Conservation (phyloP, 2,329 filamentous ascomycete genomes). For the Ascochyta pisi region DNA sequence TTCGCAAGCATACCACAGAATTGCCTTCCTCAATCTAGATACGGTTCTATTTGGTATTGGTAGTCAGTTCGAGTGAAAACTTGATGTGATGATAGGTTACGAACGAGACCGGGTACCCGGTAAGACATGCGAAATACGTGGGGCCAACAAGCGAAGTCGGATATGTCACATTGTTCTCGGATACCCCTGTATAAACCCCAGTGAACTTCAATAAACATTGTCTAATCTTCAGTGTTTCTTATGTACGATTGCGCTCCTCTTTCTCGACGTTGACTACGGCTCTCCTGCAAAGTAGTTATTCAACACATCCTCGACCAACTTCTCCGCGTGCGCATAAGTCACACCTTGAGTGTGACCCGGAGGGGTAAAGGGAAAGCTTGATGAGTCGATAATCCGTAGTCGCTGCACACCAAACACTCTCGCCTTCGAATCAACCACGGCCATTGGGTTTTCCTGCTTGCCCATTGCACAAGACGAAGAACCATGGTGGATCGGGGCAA, state of each 20-base stretch:
- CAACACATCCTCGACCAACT: constrained; percentile 30
- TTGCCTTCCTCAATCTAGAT: neutral
- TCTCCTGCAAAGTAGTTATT: neutral
- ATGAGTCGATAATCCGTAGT: constrained; percentile 45
- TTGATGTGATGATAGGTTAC: neutral
- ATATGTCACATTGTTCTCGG: no score
- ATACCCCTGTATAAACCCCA: no score
- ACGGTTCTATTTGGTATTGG: neutral
- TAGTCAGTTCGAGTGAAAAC: neutral
- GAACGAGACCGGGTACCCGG: no score
- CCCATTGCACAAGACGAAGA: constrained; percentile 31
- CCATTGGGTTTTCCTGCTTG: constrained; percentile 29
- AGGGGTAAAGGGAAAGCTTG: constrained; percentile 40
- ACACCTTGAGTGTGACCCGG: constrained; percentile 46
- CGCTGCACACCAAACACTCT: constrained; percentile 41
- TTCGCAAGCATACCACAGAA: neutral
- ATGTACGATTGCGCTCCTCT: no score
- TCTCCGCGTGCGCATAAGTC: constrained; percentile 41
- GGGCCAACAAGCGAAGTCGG: no score
- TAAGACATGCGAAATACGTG: no score
- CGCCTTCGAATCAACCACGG: constrained; percentile 46
- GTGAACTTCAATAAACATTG: no score
- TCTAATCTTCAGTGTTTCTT: no score
- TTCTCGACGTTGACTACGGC: neutral
- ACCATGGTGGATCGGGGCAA: constrained; percentile 33